Base-by-base conservation (phyloP, 2,329 filamentous ascomycete species). In the Botrytis cinerea region DNA sequence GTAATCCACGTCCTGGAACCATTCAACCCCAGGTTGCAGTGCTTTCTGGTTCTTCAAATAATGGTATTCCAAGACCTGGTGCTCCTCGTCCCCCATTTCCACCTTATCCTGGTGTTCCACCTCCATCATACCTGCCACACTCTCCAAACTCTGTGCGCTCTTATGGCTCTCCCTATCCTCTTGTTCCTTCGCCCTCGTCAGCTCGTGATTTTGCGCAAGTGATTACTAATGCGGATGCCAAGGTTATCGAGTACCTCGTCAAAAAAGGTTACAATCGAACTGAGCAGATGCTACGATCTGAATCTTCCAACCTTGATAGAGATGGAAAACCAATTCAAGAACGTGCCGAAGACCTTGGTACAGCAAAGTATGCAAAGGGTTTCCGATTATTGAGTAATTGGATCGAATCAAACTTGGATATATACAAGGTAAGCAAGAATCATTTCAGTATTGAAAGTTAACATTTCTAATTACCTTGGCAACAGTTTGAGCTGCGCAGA, bases 241-340 rank as follows among this genome's bases (percentile, higher is more conserved):
- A 92, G 90, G 91, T 99, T 5, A 95, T 97, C 14, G 96, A 99
- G 79, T 99, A 99, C 82, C 87, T 99, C 1, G 89, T 94, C 3
- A 99, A 99, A 82, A 95, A 98, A 77, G 96, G 96, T 0, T 99
- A 98, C 83, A 94, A 91, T 71, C 89, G 92, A 38, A 98, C 96
- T 0, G 96, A 99, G 82, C 93, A 95, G 32, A 93, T 96, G 81
- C 93, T 99, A 71, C 90, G 96, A 61, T 92, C 94, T 82, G 96
- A 99, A 82, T 97, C 95, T 1, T 91, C 93, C 38, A 91, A 94
- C 78, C 87, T 96, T 60, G 93, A 95, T 73, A 87, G 91, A 35
- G 93, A 94, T 81, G 95, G 94, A 14, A 89, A 92, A 74, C 93
- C 94, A 2, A 88, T 95, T 48, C 87, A 90, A 66, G 83, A 84